A percentile compares a stretch with the other conserved stretches of the same genome.
Evolutionary conservation across 2,329 filamentous ascomycete species (phyloP).

Genomic region (Xylaria sp.): DNA sequence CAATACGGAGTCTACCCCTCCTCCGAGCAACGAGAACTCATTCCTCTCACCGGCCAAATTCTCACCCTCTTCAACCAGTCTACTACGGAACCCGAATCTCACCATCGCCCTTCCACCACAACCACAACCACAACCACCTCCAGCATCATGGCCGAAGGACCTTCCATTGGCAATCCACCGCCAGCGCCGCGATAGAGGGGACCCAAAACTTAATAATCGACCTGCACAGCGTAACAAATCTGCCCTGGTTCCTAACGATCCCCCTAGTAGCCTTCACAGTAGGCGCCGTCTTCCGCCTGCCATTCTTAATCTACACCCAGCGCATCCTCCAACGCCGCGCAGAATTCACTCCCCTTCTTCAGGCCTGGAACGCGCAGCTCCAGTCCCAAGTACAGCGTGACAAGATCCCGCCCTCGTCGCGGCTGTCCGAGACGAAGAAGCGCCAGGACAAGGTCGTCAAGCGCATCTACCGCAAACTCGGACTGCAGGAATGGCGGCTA

Average conservation of each 20-base stretch:
- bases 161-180: conserved; percentile 51
- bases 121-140: neutral
- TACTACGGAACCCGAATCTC: conserved; percentile 5
- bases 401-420: conserved; percentile 18
- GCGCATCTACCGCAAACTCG: conserved; percentile 50
- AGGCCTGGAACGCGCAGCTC: conserved; percentile 51
- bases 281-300: conserved; percentile 59
- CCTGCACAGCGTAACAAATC: conserved; percentile 56
- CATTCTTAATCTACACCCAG: conserved; percentile 57
- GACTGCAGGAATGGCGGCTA: conserved; percentile 61
- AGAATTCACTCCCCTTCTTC: conserved; percentile 48
- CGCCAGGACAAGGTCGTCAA: conserved; percentile 42
- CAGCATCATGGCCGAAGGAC: conserved; percentile 22
- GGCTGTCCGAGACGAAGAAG: conserved; percentile 44
- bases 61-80: neutral
- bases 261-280: conserved; percentile 62
- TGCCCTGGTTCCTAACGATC: conserved; percentile 66
- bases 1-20: conserved; percentile 9
- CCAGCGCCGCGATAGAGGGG: conserved; percentile 47
- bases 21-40: conserved; percentile 12
- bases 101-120: neutral
- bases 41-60: neutral
- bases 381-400: conserved; percentile 39
- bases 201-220: conserved; percentile 58
- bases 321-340: conserved; percentile 47